Evolutionary conservation across 495 filamentous ascomycete genomes (phyloP), one percentile per base, ranked within the genome.

Genomic region (Podospora australis): DNA sequence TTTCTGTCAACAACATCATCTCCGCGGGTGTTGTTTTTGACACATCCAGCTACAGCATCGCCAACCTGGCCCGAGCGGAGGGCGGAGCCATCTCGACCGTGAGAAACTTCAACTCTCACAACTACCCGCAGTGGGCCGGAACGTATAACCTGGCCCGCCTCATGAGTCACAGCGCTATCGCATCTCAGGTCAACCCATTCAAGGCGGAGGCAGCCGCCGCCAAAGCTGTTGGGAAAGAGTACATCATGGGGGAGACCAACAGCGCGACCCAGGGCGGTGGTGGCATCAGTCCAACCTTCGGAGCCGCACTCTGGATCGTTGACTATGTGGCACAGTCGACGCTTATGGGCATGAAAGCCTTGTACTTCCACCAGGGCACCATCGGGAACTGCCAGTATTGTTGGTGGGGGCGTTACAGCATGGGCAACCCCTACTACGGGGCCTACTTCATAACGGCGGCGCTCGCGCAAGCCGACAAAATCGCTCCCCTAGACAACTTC

Each of bases 321-420:
- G 78, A 81, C 59, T 79, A 81, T 53, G 65, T 70, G 2, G 66
- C 81, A 42, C 73, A 73, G 8, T 70, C 73, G 0, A 55, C 72
- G 1, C 53, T 57, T 29, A 59, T 57, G 41, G 70, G 70, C 38
- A 72, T 79, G 30, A 71, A 74, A 46, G 69, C 77, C 2, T 72
- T 66, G 1, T 81, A 79, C 50, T 81, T 80, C 66, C 79, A 83
- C 49, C 79, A 81, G 43, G 78, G 78, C 2, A 83, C 79, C 0
- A 70, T 83, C 3, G 79, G 78, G 2, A 74, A 77, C 55, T 81
- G 77, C 40, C 74, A 78, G 50, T 82, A 83, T 51, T 80, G 78
- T 55, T 80, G 77, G 64, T 82, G 72, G 72, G 78, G 78, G 1
- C 63, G 74, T 0, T 75, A 79, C 50, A 64, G 59, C 36, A 78